Evolutionary conservation across 306 rosid species (phyloP).

Genomic region (Sesbania bispinosa): DNA sequence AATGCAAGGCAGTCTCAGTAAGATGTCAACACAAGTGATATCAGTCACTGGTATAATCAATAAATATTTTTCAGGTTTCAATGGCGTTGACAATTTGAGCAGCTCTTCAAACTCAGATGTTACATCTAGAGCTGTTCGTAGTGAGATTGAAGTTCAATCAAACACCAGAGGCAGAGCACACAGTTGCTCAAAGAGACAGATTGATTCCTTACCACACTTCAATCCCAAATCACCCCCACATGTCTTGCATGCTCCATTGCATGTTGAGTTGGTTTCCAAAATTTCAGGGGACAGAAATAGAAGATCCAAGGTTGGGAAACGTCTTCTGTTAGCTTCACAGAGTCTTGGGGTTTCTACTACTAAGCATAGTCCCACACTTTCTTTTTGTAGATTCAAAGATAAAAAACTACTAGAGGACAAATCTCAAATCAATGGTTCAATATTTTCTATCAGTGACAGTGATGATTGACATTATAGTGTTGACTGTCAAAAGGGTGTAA

Average conservation of each 20-base stretch:
- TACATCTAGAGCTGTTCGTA: slow-evolving; percentile 37
- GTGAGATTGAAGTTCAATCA: slow-evolving; percentile 32
- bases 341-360: slow-evolving; percentile 48
- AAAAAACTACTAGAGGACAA: slow-evolving; percentile 26
- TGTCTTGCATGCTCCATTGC: slow-evolving; percentile 24
- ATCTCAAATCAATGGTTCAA: slow-evolving; percentile 32
- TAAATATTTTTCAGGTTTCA: slow-evolving; percentile 44
- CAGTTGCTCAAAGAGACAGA: slow-evolving; percentile 21
- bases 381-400: slow-evolving; percentile 37
- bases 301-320: slow-evolving; percentile 46
- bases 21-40: slow-evolving; percentile 54
- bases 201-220: slow-evolving; percentile 22
- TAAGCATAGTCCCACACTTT: slow-evolving; percentile 36
- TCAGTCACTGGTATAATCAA: slow-evolving; percentile 62
- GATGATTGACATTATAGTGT: slow-evolving; percentile 38
- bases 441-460: slow-evolving; percentile 51
- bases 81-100: slow-evolving; percentile 27
- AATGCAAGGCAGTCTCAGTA: slow-evolving; percentile 35
- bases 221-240: slow-evolving; percentile 35
- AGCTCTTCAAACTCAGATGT: slow-evolving; percentile 43
- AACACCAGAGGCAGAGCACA: slow-evolving; percentile 5
- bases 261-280: slow-evolving; percentile 24
- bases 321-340: slow-evolving; percentile 53
- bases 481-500: neutral
- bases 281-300: slow-evolving; percentile 11